Evolutionary conservation across 2,329 filamentous ascomycete species (phyloP).

Genomic region (Neopestalotiopsis rosae): DNA sequence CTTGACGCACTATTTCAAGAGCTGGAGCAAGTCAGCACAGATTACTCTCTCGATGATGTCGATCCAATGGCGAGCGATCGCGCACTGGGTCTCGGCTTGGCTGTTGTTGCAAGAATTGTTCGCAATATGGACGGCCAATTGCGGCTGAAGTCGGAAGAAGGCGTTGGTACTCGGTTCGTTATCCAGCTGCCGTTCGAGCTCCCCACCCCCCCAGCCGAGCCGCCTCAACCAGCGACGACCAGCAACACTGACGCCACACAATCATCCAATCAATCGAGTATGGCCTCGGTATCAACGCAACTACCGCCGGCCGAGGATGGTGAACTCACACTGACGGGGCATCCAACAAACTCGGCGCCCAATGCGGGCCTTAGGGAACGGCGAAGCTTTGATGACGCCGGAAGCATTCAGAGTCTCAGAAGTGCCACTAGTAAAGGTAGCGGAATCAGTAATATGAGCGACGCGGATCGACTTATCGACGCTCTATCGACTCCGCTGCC

Average conservation of each 20-base stretch:
- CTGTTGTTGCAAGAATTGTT: slow-evolving; percentile 83
- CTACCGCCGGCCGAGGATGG: slow-evolving; percentile 42
- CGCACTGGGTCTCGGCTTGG: slow-evolving; percentile 81
- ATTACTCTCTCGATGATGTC: slow-evolving; percentile 40
- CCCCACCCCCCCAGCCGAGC: slow-evolving; percentile 49
- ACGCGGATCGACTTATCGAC: slow-evolving; percentile 74
- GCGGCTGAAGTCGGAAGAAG: slow-evolving; percentile 81
- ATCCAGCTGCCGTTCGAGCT: slow-evolving; percentile 79
- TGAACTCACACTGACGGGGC: slow-evolving; percentile 68
- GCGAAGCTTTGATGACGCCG: slow-evolving; percentile 42
- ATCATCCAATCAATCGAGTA: slow-evolving; percentile 30
- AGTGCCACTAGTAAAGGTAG: slow-evolving; percentile 56
- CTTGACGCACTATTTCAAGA: slow-evolving; percentile 64
- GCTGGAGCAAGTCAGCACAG: slow-evolving; percentile 61
- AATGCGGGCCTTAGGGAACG: slow-evolving; percentile 29
- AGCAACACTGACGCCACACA: slow-evolving; percentile 20
- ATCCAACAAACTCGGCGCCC: slow-evolving; percentile 28
- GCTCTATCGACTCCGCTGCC: slow-evolving; percentile 68
- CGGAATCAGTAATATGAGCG: slow-evolving; percentile 57
- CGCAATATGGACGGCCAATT: slow-evolving; percentile 92
- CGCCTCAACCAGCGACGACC: slow-evolving; percentile 29
- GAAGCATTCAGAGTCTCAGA: slow-evolving; percentile 45
- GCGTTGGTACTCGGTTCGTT: slow-evolving; percentile 82
- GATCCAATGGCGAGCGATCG: slow-evolving; percentile 39
- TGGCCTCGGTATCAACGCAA: slow-evolving; percentile 37